Conservation (phyloP, 1,284 basidiomycete genomes). For the Pascua guehoae region DNA sequence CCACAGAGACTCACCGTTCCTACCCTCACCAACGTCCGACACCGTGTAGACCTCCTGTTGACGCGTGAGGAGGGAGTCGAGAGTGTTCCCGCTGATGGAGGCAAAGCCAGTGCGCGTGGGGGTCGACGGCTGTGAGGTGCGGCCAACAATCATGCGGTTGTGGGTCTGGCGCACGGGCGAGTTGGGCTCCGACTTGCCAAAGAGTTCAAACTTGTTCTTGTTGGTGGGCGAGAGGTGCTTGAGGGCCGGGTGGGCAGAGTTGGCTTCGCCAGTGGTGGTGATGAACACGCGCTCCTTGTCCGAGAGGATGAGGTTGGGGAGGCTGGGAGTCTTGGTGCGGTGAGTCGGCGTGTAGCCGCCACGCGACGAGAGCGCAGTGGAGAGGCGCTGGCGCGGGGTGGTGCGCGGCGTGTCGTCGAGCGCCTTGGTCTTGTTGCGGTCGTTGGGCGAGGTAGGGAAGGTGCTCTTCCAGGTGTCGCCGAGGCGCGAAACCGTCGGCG, state of each 20-base stretch:
- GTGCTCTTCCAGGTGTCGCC: conserved; percentile 10
- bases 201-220: neutral
- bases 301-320: conserved; percentile 1
- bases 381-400: neutral
- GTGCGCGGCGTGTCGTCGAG: neutral
- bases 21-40: conserved; percentile 18
- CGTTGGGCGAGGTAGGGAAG: neutral
- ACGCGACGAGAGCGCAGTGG: neutral
- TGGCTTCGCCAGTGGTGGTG: neutral
- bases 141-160: no score
- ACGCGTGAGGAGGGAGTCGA: neutral
- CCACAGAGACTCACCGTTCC: conserved; percentile 26
- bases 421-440: neutral
- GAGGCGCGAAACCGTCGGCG: conserved; percentile 3
- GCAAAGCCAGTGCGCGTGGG: no score
- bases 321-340: conserved; percentile 18
- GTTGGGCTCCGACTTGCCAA: neutral
- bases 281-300: neutral
- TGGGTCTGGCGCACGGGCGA: no score
- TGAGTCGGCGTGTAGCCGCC: neutral
- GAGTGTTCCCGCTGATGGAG: neutral
- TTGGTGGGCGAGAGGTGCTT: neutral
- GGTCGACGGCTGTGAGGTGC: no score
- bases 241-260: neutral
- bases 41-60: no score